Conservation (phyloP, 2,329 filamentous ascomycete species). For the Zalaria sp. region DNA sequence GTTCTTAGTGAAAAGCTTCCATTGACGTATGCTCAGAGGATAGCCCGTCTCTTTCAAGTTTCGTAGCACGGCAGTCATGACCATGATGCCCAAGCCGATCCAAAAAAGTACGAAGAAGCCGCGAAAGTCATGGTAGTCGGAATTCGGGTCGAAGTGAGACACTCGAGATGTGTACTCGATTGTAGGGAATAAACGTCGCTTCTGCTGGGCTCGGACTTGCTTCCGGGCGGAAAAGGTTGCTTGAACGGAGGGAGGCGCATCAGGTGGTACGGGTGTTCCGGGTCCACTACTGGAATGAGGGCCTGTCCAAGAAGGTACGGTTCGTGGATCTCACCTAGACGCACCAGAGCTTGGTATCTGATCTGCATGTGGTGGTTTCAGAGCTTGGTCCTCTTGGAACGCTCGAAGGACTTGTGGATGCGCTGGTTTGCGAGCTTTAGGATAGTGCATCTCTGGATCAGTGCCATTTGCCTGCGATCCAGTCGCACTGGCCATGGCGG, state of each 20-base stretch:
- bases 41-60: conserved; percentile 91
- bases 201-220: conserved; percentile 59
- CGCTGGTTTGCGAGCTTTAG: conserved; percentile 13
- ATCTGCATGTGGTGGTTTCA: conserved; percentile 1
- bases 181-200: conserved; percentile 77
- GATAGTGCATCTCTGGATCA: conserved; percentile 9
- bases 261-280: conserved; percentile 68
- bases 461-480: conserved; percentile 1
- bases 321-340: conserved; percentile 5
- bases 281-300: conserved; percentile 27
- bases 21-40: conserved; percentile 73
- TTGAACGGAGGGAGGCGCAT: conserved; percentile 85
- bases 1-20: conserved; percentile 76
- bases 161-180: conserved; percentile 83
- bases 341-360: conserved; percentile 3
- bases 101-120: conserved; percentile 98
- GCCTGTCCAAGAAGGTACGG: neutral
- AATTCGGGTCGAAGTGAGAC: conserved; percentile 87
- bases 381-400: neutral
- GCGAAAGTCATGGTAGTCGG: conserved; percentile 85
- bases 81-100: conserved; percentile 95
- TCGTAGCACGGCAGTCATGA: conserved; percentile 80
- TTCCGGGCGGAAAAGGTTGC: conserved; percentile 75
- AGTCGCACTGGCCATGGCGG: conserved; percentile 2
- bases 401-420: conserved; percentile 10